Evolutionary conservation across 1,139 yeast genomes (phyloP), one percentile per base, ranked within the genome.

Genomic region (Geotrichum aggregatum): DNA sequence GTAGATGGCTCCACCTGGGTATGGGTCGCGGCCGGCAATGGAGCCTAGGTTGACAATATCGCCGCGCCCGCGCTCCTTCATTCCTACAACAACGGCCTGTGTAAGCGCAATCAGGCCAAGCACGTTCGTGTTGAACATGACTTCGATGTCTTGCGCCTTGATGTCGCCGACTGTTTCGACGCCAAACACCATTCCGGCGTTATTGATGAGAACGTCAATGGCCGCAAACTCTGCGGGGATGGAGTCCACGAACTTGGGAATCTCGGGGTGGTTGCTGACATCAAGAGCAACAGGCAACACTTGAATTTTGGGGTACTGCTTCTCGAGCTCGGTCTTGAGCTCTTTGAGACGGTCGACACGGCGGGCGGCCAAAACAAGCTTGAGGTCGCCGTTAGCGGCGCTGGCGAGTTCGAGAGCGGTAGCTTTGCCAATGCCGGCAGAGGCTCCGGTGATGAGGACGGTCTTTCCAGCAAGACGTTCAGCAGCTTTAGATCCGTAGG

Each of bases 31-130:
- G 33, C 96, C 96, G 14, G 96, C 96, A 66, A 87, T 84, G 1
- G 95, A 85, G 11, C 96, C 95, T 57, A 88, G 65, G 64, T 85
- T 86, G 60, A 88, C 86, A 55, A 88, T 82, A 63, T 87, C 95
- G 54, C 96, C 96, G 7, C 71, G 61, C 62, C 79, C 74, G 57
- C 78, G 76, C 38, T 74, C 66, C 66, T 81, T 79, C 73, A 87
- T 79, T 16, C 82, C 70, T 43, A 52, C 43, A 40, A 65, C 47
- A 47, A 71, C 42, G 2, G 79, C 79, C 65, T 86, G 91, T 2
- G 94, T 85, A 60, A 86, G 68, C 24, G 80, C 76, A 58, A 86
- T 82, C 62, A 85, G 71, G 1, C 92, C 95, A 49, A 83, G 60
- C 1, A 86, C 91, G 63, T 86, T 86, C 52, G 94, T 86, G 59